These are phyloP conservation scores for Aspergillus bertholletiae DNA, from an alignment of 495 filamentous ascomycete species.

Conservation along the genomic window DNA sequence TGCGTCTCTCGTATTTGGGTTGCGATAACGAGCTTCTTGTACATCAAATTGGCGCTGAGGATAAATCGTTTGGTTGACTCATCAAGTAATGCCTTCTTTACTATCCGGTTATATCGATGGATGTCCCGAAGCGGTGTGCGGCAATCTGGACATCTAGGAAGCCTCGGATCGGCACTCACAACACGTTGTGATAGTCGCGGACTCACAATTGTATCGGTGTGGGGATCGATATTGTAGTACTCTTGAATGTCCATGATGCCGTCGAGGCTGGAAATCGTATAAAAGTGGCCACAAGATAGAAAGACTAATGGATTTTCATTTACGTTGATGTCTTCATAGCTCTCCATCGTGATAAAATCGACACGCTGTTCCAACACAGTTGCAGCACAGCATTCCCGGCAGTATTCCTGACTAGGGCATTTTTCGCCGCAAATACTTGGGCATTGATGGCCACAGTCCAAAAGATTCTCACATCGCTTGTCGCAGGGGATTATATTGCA, in stretches of 20 bases:
- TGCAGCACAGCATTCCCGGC: too few species aligned
- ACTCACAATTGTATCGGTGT: neutral
- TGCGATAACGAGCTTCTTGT: neutral
- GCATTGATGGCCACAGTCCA: too few species aligned
- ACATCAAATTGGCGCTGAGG: neutral
- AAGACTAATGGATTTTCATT: constrained; percentile 54
- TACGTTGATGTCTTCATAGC: constrained; percentile 51
- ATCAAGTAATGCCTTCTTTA: constrained; percentile 9
- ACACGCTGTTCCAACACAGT: constrained; percentile 23
- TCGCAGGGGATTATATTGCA: too few species aligned
- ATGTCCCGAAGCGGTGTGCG: constrained; percentile 11
- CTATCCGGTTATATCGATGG: constrained; percentile 12
- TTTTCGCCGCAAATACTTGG: too few species aligned
- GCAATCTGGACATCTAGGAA: constrained; percentile 12
- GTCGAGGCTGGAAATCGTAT: constrained; percentile 56
- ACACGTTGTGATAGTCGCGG: constrained; percentile 1
- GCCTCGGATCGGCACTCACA: neutral
- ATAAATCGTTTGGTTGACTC: constrained; percentile 15
- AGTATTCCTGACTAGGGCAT: too few species aligned
- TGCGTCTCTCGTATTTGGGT: neutral
- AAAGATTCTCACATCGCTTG: too few species aligned
- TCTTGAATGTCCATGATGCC: constrained; percentile 53
- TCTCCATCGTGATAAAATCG: constrained; percentile 45
- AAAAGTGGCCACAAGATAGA: constrained; percentile 58
- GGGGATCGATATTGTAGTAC: constrained; percentile 37